Conservation (phyloP, 495 filamentous ascomycete species). For the Trypethelium eluteriae region DNA sequence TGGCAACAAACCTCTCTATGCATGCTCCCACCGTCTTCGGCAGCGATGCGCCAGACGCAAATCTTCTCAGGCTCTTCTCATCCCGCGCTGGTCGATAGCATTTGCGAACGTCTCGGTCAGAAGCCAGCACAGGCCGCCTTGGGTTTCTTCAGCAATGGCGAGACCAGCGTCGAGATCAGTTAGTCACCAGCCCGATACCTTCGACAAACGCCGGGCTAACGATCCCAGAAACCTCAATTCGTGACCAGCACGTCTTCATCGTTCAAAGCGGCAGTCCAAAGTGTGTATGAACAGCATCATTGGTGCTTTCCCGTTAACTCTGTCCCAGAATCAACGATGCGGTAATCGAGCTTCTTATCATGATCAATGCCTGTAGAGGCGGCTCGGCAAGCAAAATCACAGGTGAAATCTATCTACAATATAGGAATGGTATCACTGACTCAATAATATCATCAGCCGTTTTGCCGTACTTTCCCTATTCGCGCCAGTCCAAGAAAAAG, state of each 20-base stretch:
- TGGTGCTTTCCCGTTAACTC: slow-evolving; percentile 16
- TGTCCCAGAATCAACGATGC: slow-evolving; percentile 75
- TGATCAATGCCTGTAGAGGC: slow-evolving; percentile 97
- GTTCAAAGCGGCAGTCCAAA: slow-evolving; percentile 92
- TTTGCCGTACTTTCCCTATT: slow-evolving; percentile 98
- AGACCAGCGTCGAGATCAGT: slow-evolving; percentile 90
- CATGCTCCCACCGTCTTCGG: not conserved
- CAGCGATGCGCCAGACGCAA: slow-evolving; percentile 57
- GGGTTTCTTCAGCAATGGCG: slow-evolving; percentile 76
- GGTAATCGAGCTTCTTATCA: slow-evolving; percentile 96
- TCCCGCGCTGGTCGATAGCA: slow-evolving; percentile 58
- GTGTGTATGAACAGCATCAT: slow-evolving; percentile 28
- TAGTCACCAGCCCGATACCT: slow-evolving; percentile 16
- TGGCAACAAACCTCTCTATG: not conserved
- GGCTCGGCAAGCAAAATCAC: slow-evolving; percentile 96
- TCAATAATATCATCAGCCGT: slow-evolving; percentile 54
- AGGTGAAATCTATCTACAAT: slow-evolving; percentile 47
- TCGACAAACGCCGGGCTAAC: slow-evolving; percentile 9
- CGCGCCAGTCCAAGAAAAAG: slow-evolving; percentile 98
- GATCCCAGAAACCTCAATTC: slow-evolving; percentile 60
- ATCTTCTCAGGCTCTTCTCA: slow-evolving; percentile 68
- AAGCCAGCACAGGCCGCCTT: slow-evolving; percentile 56
- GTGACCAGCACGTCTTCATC: slow-evolving; percentile 98
- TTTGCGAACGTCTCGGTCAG: slow-evolving; percentile 65
- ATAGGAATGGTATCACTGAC: slow-evolving; percentile 11